Base-by-base conservation (phyloP, 139 green algal species). In the Pleodorina starrii region DNA sequence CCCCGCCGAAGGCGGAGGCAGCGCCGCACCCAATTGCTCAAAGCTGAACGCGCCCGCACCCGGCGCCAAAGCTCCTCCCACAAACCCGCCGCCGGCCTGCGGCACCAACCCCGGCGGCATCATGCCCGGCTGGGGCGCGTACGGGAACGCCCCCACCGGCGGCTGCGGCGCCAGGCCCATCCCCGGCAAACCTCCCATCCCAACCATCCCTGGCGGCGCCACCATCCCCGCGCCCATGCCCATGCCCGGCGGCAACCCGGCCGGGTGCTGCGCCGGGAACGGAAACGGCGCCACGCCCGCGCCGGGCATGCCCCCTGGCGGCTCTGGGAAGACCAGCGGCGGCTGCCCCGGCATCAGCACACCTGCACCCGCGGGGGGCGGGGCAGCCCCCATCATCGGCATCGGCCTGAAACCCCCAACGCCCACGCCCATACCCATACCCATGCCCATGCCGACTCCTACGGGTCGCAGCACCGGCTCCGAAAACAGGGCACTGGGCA, bases 401-500 rank as follows among this genome's bases (percentile, higher is more conserved):
- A 40, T 42, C n/a, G 68, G 68, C 36, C 68, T 9, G 68, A 76
- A 76, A 19, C n/a, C 68, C 36, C 32, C 35, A 11, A 36, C 69
- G 72, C 72, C 72, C 10, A 35, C 40, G 21, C 40, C 72, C 72
- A 80, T 25, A n/a, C n/a, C n/a, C n/a, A n/a, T n/a, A n/a, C n/a
- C n/a, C n/a, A n/a, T n/a, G n/a, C 32, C 35, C 27, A 36, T 32
- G 72, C 72, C 72, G 11, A 35, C 40, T 9, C 40, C 72, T 40
- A 80, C 14, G 29, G 23, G 36, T 32, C 14, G 40, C 27, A 32
- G 12, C 36, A 35, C 40, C 23, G 60, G 59, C 43, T 87, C 80
- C 3, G 21, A 66, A 54, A 87, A 87, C 17, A 87, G 60, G 59
- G 77, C 80, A 11, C 59, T 78, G 0, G 80, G 80, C n/a, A 87